These are phyloP conservation scores for Pseudocercospora pini-densiflorae DNA, from an alignment of 2,329 filamentous ascomycete species.

Conservation along the genomic window DNA sequence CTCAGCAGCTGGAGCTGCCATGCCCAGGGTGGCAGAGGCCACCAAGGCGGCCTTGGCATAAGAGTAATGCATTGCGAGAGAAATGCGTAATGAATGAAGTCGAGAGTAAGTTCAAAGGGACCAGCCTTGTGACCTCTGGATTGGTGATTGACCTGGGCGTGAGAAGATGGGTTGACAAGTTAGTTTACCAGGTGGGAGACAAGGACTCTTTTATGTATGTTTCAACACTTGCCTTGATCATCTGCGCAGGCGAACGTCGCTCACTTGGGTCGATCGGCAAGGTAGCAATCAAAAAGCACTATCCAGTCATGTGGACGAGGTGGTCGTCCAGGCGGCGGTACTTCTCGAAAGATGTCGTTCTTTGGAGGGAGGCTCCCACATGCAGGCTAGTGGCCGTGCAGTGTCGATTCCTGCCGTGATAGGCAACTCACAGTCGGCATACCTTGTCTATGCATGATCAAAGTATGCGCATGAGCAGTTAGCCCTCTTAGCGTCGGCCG, in stretches of 20 bases:
- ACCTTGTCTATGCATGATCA: not conserved
- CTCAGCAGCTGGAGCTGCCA: conserved; percentile 38
- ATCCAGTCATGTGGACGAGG: conserved; percentile 28
- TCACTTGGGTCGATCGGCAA: conserved; percentile 22
- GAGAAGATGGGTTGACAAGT: not conserved
- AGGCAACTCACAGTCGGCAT: conserved; percentile 19
- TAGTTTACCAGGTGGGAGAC: conserved; percentile 11
- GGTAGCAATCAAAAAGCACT: conserved; percentile 31
- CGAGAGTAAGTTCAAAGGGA: conserved; percentile 18
- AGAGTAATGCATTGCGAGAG: conserved; percentile 37
- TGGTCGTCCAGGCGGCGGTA: conserved; percentile 23
- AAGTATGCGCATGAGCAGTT: not conserved
- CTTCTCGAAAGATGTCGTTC: conserved; percentile 22
- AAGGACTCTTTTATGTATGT: conserved; percentile 19
- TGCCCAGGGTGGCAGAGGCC: conserved; percentile 35
- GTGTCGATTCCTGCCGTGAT: conserved; percentile 22
- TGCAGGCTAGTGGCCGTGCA: conserved; percentile 6
- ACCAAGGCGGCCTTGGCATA: conserved; percentile 34
- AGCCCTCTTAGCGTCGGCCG: not conserved
- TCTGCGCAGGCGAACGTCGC: conserved; percentile 10
- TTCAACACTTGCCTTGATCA: conserved; percentile 3
- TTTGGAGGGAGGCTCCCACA: conserved; percentile 2
- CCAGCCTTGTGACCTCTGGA: conserved; percentile 11
- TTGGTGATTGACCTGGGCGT: conserved; percentile 9
- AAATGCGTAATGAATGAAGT: conserved; percentile 11